Evolutionary conservation across 108 stramenopile species (phyloP).

Genomic region (Cylindrotheca closterium): DNA sequence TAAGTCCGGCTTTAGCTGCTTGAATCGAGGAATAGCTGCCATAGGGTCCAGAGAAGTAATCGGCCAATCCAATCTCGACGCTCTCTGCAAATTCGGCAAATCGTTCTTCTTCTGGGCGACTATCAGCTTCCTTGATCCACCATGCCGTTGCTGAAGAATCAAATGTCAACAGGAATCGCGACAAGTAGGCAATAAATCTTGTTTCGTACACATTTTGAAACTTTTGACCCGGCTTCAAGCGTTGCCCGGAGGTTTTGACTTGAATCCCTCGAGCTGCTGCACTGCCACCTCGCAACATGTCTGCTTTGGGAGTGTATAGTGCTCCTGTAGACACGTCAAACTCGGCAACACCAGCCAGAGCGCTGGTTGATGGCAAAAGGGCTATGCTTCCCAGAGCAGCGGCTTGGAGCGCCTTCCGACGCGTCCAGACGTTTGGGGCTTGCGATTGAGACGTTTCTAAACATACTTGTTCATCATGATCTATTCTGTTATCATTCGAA

Average conservation of each 20-base stretch:
- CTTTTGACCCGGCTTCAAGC: conserved; percentile 36
- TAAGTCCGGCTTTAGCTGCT: conserved; percentile 70
- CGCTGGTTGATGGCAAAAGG: conserved; percentile 6
- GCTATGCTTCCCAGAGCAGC: conserved; percentile 13
- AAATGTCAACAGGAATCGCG: conserved; percentile 79
- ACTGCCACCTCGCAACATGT: conserved; percentile 69
- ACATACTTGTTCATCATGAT: too few species aligned
- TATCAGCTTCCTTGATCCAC: conserved; percentile 48
- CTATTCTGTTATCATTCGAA: too few species aligned
- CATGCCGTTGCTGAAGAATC: conserved; percentile 76
- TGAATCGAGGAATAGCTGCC: conserved; percentile 71
- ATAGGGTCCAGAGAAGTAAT: conserved; percentile 88
- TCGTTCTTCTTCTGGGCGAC: conserved; percentile 8
- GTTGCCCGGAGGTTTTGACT: conserved; percentile 7
- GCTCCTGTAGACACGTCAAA: conserved; percentile 54
- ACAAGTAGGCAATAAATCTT: conserved; percentile 78
- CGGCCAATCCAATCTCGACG: conserved; percentile 81
- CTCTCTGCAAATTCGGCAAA: conserved; percentile 87
- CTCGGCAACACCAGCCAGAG: conserved; percentile 47
- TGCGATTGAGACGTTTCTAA: too few species aligned
- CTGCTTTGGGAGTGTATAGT: conserved; percentile 61
- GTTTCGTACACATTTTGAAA: conserved; percentile 82
- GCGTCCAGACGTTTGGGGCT: too few species aligned
- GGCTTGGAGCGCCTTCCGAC: conserved; percentile 8
- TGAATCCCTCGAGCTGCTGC: conserved; percentile 51